These are phyloP conservation scores for Aspergillus tubingensis DNA, from an alignment of 2,329 filamentous ascomycete species.

Conservation along the genomic window DNA sequence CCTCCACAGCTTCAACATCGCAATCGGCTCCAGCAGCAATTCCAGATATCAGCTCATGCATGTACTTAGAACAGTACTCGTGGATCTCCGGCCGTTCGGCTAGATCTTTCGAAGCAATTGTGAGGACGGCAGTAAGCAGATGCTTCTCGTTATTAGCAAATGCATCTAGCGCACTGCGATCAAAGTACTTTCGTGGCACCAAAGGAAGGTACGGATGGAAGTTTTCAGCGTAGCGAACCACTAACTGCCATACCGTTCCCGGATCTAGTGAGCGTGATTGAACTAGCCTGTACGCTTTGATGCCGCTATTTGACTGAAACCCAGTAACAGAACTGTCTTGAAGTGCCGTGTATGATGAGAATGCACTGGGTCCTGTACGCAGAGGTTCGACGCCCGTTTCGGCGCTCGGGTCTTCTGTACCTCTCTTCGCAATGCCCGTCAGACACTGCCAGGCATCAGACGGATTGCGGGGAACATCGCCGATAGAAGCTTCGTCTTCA, in stretches of 20 bases:
- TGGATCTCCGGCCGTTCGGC: constrained; percentile 64
- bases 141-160: constrained; percentile 65
- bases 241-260: constrained; percentile 54
- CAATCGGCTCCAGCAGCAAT: constrained; percentile 67
- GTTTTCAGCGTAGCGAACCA: constrained; percentile 62
- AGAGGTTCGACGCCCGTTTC: constrained; percentile 26
- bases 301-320: constrained; percentile 35
- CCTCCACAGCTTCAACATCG: constrained; percentile 71
- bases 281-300: constrained; percentile 46
- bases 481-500: constrained; percentile 45
- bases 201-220: constrained; percentile 73
- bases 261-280: constrained; percentile 50
- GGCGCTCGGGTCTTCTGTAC: constrained; percentile 26
- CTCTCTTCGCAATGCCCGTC: constrained; percentile 47
- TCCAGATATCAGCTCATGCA: constrained; percentile 68
- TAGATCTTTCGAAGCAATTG: constrained; percentile 72
- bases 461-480: constrained; percentile 48
- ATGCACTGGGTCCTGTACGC: constrained; percentile 24
- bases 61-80: constrained; percentile 67
- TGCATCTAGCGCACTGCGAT: constrained; percentile 54
- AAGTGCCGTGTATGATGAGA: constrained; percentile 29
- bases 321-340: constrained; percentile 30
- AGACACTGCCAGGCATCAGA: constrained; percentile 53
- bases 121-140: constrained; percentile 68
- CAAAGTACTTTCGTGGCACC: constrained; percentile 62